These are phyloP conservation scores for Penicillium sp. DNA, from an alignment of 2,329 filamentous ascomycete genomes.

Conservation along the genomic window DNA sequence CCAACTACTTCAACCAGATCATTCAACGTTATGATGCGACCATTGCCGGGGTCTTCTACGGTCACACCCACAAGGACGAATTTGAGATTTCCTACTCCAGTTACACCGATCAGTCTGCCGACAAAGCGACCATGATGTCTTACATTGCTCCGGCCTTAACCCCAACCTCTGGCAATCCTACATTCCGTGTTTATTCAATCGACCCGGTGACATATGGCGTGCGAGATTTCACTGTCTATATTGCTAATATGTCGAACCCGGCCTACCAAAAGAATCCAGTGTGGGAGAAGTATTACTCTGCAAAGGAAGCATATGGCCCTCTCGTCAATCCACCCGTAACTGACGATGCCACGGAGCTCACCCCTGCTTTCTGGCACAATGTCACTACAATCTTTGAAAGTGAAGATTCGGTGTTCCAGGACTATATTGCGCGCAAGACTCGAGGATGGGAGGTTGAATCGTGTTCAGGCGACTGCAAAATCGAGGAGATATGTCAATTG, in stretches of 20 bases:
- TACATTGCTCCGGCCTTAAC: constrained; percentile 60
- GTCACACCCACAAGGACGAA: constrained; percentile 22
- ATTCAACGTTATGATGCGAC: constrained; percentile 22
- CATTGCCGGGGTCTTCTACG: constrained; percentile 19
- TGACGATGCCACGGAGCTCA: constrained; percentile 51
- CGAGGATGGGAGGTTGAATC: constrained; percentile 49
- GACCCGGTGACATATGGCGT: constrained; percentile 61
- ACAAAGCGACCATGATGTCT: constrained; percentile 53
- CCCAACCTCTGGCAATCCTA: constrained; percentile 59
- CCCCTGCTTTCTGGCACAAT: constrained; percentile 63
- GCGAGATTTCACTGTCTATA: constrained; percentile 58
- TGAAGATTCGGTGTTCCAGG: constrained; percentile 50
- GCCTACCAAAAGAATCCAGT: constrained; percentile 53
- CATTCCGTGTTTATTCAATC: constrained; percentile 62
- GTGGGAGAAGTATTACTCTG: constrained; percentile 61
- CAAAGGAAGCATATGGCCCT: constrained; percentile 57
- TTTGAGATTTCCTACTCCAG: constrained; percentile 53
- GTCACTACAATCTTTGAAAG: constrained; percentile 55
- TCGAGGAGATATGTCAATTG: constrained; percentile 56
- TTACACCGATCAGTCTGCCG: constrained; percentile 46
- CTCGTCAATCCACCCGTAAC: constrained; percentile 49
- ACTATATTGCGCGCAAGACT: constrained; percentile 54
- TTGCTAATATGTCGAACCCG: constrained; percentile 54
- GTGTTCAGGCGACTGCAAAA: constrained; percentile 51
- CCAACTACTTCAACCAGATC: constrained; percentile 22